Evolutionary conservation across 1,284 basidiomycete genomes (phyloP).

Genomic region (Vanrija sp.): DNA sequence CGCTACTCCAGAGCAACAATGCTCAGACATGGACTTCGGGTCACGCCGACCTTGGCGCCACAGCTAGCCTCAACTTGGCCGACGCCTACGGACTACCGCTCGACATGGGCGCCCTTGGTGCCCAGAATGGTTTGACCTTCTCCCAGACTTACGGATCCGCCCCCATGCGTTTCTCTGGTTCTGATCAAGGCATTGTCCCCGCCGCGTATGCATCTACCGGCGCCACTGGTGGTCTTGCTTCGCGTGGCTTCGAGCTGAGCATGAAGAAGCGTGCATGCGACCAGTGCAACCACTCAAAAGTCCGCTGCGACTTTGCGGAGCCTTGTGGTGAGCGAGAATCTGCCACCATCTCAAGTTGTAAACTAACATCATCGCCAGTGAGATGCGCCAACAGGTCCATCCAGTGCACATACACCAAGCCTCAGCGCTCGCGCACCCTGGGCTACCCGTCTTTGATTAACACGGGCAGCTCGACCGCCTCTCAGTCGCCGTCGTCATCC

Average conservation of each 20-base stretch:
- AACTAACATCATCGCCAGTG: conserved; percentile 51
- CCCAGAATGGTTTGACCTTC: background rate
- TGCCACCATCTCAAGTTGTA: background rate
- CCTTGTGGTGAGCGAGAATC: conserved; percentile 59
- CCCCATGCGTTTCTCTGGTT: conserved; percentile 22
- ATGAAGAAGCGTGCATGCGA: conserved; percentile 59
- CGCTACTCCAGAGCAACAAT: conserved; percentile 24
- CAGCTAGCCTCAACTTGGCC: no score
- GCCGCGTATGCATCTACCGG: background rate
- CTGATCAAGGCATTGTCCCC: conserved; percentile 20
- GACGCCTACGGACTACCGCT: background rate
- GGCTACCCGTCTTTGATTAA: conserved; percentile 20
- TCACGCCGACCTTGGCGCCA: background rate
- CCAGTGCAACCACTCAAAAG: conserved; percentile 73
- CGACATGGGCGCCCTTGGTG: background rate
- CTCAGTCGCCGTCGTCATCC: background rate
- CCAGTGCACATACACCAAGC: conserved; percentile 78
- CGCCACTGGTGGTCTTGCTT: background rate
- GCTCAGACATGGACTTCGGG: background rate
- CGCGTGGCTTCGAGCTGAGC: conserved; percentile 20
- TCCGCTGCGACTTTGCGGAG: conserved; percentile 74
- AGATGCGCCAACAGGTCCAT: conserved; percentile 72
- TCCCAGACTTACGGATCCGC: conserved; percentile 18
- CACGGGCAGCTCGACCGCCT: conserved; percentile 11
- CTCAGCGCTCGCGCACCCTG: conserved; percentile 40